Conservation (phyloP, 1,284 basidiomycete genomes). For the Rhodotorula sp. region DNA sequence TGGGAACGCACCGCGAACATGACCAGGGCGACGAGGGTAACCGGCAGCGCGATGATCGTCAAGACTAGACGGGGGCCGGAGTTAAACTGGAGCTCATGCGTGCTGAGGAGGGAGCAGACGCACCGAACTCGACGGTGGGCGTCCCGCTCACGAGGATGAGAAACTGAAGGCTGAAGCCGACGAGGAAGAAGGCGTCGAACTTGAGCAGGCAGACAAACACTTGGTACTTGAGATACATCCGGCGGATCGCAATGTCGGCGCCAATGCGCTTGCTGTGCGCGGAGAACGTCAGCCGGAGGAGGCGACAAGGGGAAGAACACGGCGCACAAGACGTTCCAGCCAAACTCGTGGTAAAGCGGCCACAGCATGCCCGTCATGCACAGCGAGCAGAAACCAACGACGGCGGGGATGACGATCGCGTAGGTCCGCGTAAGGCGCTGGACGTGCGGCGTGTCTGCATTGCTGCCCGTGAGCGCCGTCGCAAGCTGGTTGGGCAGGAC, state of each 20-base stretch:
- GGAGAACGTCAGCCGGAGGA: conserved; percentile 55
- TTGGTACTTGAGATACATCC: conserved; percentile 25
- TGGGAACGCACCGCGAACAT: conserved; percentile 20
- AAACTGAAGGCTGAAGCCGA: conserved; percentile 35
- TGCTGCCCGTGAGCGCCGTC: conserved; percentile 24
- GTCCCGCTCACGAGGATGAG: conserved; percentile 41
- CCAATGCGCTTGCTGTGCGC: conserved; percentile 60
- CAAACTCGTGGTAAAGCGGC: conserved; percentile 43
- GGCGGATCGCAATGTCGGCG: conserved; percentile 27
- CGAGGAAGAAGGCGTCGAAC: conserved; percentile 35
- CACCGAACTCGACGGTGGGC: conserved; percentile 30
- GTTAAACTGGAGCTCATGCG: background rate
- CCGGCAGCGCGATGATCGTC: conserved; percentile 38
- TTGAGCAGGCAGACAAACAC: conserved; percentile 38
- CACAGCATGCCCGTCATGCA: conserved; percentile 24
- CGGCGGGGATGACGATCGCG: conserved; percentile 33
- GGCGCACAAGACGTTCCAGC: conserved; percentile 71
- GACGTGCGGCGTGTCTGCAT: conserved; percentile 31
- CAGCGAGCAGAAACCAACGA: conserved; percentile 22
- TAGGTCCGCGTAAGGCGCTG: conserved; percentile 21
- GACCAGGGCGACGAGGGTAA: conserved; percentile 30
- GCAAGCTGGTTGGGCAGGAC: conserved; percentile 35
- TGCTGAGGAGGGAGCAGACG: too few relatives aligned
- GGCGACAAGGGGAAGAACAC: conserved; percentile 52
- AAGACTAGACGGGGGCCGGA: conserved; percentile 1